Evolutionary conservation across 176 grass and related monocot species (phyloP).

Genomic region (Tillandsia leiboldiana): DNA sequence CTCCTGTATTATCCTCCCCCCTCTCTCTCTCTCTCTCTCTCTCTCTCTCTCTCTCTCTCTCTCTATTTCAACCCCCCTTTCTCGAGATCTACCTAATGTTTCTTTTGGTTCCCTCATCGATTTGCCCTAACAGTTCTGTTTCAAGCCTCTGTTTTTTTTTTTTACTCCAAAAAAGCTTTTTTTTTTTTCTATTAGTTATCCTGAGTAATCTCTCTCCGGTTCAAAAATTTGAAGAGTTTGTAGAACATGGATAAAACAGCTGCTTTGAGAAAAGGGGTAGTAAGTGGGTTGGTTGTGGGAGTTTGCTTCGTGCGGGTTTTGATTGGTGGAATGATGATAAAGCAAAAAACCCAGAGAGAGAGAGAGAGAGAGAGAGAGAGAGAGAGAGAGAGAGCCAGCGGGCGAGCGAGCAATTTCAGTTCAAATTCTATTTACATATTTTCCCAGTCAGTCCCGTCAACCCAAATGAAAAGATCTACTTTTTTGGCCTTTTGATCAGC

Average conservation of each 20-base stretch:
- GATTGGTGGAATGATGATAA: constrained; percentile 14
- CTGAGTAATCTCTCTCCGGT: no score
- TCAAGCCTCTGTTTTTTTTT: no score
- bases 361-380: no score
- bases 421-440: background rate
- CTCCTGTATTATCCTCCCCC: background rate
- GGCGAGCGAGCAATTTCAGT: background rate
- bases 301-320: background rate
- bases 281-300: background rate
- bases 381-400: no score
- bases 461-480: background rate
- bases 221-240: no score
- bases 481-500: constrained; percentile 24
- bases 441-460: background rate
- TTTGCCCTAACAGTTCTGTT: no score
- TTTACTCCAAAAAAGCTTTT: no score
- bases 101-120: no score
- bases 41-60: background rate
- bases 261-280: no score
- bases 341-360: background rate
- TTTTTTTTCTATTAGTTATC: no score
- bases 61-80: background rate
- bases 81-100: background rate
- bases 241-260: no score
- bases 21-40: background rate